phyloP scores from a whole-genome alignment of 208 protist genomes.

The Balamuthia mandrillaris region DNA sequence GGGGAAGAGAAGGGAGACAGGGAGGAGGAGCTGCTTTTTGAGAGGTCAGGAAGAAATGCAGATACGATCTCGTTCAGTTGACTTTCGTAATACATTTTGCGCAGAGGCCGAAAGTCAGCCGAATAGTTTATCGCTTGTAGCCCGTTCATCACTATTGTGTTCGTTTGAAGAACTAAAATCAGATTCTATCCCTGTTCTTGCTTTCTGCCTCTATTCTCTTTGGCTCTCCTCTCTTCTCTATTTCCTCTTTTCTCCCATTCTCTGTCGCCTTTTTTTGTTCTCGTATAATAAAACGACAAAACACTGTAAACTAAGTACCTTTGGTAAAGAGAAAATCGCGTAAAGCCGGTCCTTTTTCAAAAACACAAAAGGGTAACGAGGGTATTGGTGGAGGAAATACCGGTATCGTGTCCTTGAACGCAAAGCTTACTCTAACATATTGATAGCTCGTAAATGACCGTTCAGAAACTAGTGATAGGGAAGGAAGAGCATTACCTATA shows the following conservation, averaged over 20 bases:
- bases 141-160: not conserved
- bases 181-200: not conserved
- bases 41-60: not conserved
- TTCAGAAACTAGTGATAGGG: too few relatives aligned
- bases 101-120: not conserved
- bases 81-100: not conserved
- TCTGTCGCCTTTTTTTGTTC: not conserved
- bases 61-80: not conserved
- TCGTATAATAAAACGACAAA: not conserved
- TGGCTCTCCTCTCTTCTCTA: not conserved
- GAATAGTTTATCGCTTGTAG: not conserved
- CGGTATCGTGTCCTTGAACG: not conserved
- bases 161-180: not conserved
- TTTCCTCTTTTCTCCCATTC: not conserved
- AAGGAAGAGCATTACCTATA: too few relatives aligned
- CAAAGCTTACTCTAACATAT: not conserved
- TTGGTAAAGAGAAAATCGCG: not conserved
- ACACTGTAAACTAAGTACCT: not conserved
- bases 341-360: not conserved
- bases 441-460: too few relatives aligned
- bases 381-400: not conserved
- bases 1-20: not conserved
- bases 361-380: not conserved
- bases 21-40: not conserved
- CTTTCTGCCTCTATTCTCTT: not conserved